These are phyloP conservation scores for Paraphoma chrysanthemicola DNA, from an alignment of 2,329 filamentous ascomycete genomes.

Conservation along the genomic window DNA sequence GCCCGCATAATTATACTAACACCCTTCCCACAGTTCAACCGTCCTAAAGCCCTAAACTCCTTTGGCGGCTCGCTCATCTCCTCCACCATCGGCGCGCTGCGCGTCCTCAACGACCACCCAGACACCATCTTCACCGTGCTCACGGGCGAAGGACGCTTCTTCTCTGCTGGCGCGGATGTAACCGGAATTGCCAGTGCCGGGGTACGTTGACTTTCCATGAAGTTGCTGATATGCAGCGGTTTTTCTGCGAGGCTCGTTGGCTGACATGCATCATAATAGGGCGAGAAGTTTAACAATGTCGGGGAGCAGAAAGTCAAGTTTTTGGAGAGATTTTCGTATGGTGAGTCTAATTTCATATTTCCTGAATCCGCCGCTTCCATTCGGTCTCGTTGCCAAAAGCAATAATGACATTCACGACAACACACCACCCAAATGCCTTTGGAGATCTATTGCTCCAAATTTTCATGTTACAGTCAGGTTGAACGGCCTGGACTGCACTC, in stretches of 20 bases:
- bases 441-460: no score
- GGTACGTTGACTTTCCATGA: not conserved
- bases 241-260: no score
- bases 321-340: conserved; percentile 34
- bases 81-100: conserved; percentile 53
- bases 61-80: conserved; percentile 56
- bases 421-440: no score
- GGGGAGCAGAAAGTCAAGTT: conserved; percentile 45
- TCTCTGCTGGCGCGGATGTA: conserved; percentile 59
- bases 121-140: conserved; percentile 59
- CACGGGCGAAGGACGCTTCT: conserved; percentile 60
- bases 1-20: not conserved
- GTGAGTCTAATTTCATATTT: conserved; percentile 23
- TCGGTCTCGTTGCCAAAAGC: no score
- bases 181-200: conserved; percentile 29
- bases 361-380: not conserved
- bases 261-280: not conserved
- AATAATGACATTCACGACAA: no score
- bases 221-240: not conserved
- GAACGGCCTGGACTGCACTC: no score
- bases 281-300: not conserved
- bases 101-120: conserved; percentile 55
- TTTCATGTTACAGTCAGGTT: no score
- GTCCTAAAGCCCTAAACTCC: conserved; percentile 57
- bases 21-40: conserved; percentile 50